A percentile compares a stretch with the other conserved stretches of the same genome.
Evolutionary conservation across 331 rosid genomes (phyloP).

Genomic region (Rosa hybrid): DNA sequence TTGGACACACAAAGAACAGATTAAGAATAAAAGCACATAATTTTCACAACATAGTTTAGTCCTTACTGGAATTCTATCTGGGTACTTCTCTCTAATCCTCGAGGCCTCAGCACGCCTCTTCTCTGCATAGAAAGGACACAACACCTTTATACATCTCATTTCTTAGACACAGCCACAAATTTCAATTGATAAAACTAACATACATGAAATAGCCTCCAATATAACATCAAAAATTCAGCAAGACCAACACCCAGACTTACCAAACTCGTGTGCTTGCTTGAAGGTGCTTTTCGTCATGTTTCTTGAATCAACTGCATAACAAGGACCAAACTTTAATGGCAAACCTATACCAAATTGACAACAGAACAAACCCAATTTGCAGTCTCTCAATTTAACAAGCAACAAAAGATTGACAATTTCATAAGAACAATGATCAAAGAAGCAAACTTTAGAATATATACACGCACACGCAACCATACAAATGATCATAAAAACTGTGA

Average conservation of each 20-base stretch:
- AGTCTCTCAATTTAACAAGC: not conserved
- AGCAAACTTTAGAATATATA: not conserved
- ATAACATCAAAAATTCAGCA: not conserved
- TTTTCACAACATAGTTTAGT: not conserved
- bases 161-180: not conserved
- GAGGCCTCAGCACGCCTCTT: constrained; percentile 56
- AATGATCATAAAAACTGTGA: not conserved
- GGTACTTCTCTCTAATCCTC: constrained; percentile 53
- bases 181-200: not conserved
- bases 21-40: not conserved
- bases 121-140: constrained; percentile 32
- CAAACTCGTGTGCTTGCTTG: constrained; percentile 56
- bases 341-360: not conserved
- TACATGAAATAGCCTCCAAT: not conserved
- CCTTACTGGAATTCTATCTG: constrained; percentile 66
- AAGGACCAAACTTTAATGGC: not conserved
- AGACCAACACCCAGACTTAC: constrained; percentile 21
- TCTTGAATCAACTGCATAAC: constrained; percentile 6
- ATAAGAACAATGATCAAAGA: not conserved
- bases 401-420: not conserved
- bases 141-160: not conserved
- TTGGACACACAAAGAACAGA: not conserved
- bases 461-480: not conserved
- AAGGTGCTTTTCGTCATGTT: constrained; percentile 42
- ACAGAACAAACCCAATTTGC: not conserved